Evolutionary conservation across 208 protist species (phyloP).

Genomic region (Angomonas deanei): DNA sequence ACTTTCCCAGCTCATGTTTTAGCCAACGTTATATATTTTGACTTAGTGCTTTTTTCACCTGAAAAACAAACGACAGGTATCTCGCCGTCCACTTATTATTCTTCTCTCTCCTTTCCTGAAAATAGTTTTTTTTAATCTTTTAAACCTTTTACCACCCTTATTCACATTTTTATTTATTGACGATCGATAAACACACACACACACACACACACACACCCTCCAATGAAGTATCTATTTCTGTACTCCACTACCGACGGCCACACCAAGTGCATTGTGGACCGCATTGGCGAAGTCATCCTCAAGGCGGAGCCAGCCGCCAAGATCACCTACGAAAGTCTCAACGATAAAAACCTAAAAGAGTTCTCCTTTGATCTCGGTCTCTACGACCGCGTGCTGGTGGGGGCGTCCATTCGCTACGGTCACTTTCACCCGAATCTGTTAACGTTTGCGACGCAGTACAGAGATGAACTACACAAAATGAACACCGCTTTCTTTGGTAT

Average conservation of each 20-base stretch:
- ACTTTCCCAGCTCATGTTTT: not conserved
- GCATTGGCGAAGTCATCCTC: constrained; percentile 3
- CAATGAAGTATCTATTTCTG: constrained; percentile 13
- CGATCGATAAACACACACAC: too few species aligned
- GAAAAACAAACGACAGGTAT: too few species aligned
- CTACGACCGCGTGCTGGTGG: constrained; percentile 17
- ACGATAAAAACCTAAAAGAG: not conserved
- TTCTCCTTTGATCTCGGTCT: not conserved
- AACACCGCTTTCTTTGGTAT: constrained; percentile 19
- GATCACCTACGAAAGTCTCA: not conserved
- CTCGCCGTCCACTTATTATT: too few species aligned
- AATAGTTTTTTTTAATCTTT: too few species aligned
- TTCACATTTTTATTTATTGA: too few species aligned
- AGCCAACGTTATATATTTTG: too few species aligned
- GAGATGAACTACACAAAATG: constrained; percentile 5
- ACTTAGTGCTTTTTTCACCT: too few species aligned
- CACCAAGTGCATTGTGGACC: constrained; percentile 12
- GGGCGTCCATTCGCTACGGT: constrained; percentile 15
- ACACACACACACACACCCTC: too few species aligned
- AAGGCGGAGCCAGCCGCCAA: not conserved
- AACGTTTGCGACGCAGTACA: constrained; percentile 7
- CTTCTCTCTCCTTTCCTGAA: too few species aligned
- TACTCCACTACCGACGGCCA: constrained; percentile 18
- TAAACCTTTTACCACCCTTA: too few species aligned
- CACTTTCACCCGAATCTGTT: constrained; percentile 6